These are phyloP conservation scores for Ustilago loliicola DNA, from an alignment of 1,284 basidiomycete genomes.

Conservation along the genomic window DNA sequence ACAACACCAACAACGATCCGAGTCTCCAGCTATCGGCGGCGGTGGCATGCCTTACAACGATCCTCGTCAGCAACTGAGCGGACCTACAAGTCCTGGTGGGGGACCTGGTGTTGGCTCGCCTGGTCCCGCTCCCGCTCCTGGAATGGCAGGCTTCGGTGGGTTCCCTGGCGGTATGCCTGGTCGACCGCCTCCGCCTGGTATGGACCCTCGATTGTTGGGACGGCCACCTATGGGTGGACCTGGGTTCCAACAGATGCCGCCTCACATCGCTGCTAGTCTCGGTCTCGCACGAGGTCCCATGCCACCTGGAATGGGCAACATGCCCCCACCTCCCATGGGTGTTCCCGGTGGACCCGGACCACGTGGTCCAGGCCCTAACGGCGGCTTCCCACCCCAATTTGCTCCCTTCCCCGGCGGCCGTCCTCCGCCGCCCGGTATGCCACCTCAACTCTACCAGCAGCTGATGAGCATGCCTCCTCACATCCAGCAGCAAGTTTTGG, in stretches of 20 bases:
- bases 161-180: slow-evolving; percentile 40
- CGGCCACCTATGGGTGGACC: slow-evolving; percentile 50
- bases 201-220: slow-evolving; percentile 56
- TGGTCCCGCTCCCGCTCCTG: slow-evolving; percentile 23
- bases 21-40: slow-evolving; percentile 34
- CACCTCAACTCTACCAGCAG: slow-evolving; percentile 64
- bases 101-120: slow-evolving; percentile 36
- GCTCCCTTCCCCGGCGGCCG: slow-evolving; percentile 36
- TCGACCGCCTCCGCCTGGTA: slow-evolving; percentile 46
- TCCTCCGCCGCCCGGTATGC: slow-evolving; percentile 53
- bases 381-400: slow-evolving; percentile 36
- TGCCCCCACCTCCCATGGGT: slow-evolving; percentile 41
- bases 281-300: slow-evolving; percentile 44
- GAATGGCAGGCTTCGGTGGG: slow-evolving; percentile 28
- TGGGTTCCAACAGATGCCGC: slow-evolving; percentile 54
- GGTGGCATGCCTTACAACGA: slow-evolving; percentile 30
- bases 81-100: slow-evolving; percentile 25
- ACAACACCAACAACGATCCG: slow-evolving; percentile 37
- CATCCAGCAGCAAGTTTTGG: slow-evolving; percentile 60
- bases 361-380: slow-evolving; percentile 21
- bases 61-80: slow-evolving; percentile 31
- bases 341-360: slow-evolving; percentile 31
- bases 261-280: slow-evolving; percentile 55
- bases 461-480: slow-evolving; percentile 64
- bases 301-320: slow-evolving; percentile 48